Evolutionary conservation across 768 basidiomycete genomes (phyloP).

Genomic region (Cubamyces sp.): DNA sequence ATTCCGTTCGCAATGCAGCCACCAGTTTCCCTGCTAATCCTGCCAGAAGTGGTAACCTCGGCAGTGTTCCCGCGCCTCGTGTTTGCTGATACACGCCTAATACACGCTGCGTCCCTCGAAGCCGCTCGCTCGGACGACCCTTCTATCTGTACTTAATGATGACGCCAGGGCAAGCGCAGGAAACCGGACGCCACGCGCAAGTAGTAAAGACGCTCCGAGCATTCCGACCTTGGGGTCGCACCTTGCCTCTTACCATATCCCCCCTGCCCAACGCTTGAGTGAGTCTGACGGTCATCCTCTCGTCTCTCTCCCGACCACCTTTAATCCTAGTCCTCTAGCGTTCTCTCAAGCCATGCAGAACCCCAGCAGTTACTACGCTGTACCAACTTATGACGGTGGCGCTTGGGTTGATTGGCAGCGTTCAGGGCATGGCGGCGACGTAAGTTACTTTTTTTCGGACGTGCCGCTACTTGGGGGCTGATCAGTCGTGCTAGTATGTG

Average conservation of each 20-base stretch:
- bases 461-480: not conserved
- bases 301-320: slow-evolving; percentile 2
- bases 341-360: slow-evolving; percentile 29
- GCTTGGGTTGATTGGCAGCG: slow-evolving; percentile 31
- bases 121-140: slow-evolving; percentile 21
- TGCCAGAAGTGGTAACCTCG: slow-evolving; percentile 20
- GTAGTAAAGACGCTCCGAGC: slow-evolving; percentile 18
- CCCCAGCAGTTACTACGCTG: slow-evolving; percentile 27
- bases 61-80: slow-evolving; percentile 23
- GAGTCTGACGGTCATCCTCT: slow-evolving; percentile 15
- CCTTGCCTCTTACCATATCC: slow-evolving; percentile 28
- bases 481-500: slow-evolving; percentile 22
- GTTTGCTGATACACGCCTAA: slow-evolving; percentile 33
- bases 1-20: slow-evolving; percentile 13
- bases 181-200: slow-evolving; percentile 26
- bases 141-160: slow-evolving; percentile 25
- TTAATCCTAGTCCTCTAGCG: slow-evolving; percentile 5
- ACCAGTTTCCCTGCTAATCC: slow-evolving; percentile 10
- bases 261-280: slow-evolving; percentile 24
- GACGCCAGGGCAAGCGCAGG: slow-evolving; percentile 27
- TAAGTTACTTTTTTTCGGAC: slow-evolving; percentile 14
- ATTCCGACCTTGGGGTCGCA: slow-evolving; percentile 22
- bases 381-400: slow-evolving; percentile 26
- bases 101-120: slow-evolving; percentile 23
- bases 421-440: slow-evolving; percentile 26